Evolutionary conservation across 2,329 filamentous ascomycete genomes (phyloP).

Genomic region (Pezicula rhizophila): DNA sequence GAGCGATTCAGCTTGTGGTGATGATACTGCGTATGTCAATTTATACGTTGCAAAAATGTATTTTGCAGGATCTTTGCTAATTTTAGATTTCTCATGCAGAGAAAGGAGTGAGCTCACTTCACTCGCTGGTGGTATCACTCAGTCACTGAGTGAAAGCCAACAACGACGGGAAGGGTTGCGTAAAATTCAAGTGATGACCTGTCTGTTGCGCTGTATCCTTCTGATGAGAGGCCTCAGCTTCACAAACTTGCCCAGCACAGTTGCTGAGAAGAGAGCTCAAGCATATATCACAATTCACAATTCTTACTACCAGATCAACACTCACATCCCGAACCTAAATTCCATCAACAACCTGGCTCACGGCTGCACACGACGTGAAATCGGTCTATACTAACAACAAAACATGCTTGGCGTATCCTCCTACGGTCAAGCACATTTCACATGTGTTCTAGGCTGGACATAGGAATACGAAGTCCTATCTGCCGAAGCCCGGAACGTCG

Average conservation of each 20-base stretch:
- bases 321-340: not conserved
- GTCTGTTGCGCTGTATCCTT: no score
- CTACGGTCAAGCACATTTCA: constrained; percentile 21
- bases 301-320: no score
- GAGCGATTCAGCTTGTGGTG: not conserved
- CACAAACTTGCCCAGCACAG: no score
- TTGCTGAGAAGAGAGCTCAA: no score
- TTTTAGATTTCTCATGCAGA: no score
- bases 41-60: not conserved
- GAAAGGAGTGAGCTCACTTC: not conserved
- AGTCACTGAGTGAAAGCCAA: no score
- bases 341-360: constrained; percentile 31
- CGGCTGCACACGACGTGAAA: constrained; percentile 30
- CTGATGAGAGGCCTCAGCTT: no score
- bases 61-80: no score
- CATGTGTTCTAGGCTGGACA: constrained; percentile 23
- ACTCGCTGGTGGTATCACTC: not conserved
- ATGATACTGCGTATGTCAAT: not conserved
- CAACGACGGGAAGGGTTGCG: no score
- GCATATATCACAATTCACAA: no score
- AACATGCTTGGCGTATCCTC: constrained; percentile 15
- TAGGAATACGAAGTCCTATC: constrained; percentile 24
- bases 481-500: constrained; percentile 22
- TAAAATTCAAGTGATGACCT: no score
- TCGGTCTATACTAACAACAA: constrained; percentile 26